Conservation (phyloP, 108 stramenopile species). For the Chaetoceros muelleri region DNA sequence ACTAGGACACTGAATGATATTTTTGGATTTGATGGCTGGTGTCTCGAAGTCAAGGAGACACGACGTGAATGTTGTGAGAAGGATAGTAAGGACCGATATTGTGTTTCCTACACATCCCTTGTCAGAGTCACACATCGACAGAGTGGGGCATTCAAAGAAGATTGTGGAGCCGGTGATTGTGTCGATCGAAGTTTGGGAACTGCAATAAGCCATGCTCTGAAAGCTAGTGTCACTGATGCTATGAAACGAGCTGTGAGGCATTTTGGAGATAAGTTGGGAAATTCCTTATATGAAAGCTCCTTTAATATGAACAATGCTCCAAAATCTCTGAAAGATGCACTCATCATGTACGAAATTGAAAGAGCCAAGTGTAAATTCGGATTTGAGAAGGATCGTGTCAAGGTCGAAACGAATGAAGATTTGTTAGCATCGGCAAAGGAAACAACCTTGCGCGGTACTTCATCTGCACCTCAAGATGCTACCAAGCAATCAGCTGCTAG, state of each 20-base stretch:
- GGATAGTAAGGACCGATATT: conserved; percentile 32
- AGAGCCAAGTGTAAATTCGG: conserved; percentile 53
- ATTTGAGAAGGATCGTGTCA: conserved; percentile 28
- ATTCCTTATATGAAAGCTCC: conserved; percentile 50
- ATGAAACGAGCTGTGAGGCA: conserved; percentile 77
- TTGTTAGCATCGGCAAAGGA: no score
- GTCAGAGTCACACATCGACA: conserved; percentile 56
- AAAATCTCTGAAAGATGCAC: conserved; percentile 42
- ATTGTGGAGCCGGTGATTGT: conserved; percentile 70
- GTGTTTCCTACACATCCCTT: conserved; percentile 52
- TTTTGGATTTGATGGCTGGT: conserved; percentile 82
- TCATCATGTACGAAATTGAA: conserved; percentile 59
- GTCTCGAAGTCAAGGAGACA: conserved; percentile 43
- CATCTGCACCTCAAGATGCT: no score
- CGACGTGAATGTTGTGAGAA: conserved; percentile 32
- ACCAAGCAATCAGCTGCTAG: no score
- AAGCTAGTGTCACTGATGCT: conserved; percentile 73
- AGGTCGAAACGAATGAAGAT: no score
- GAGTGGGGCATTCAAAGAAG: conserved; percentile 58
- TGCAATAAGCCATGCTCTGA: conserved; percentile 62
- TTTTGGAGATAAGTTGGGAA: conserved; percentile 72
- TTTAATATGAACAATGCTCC: conserved; percentile 69
- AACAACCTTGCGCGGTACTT: no score
- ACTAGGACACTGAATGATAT: conserved; percentile 72
- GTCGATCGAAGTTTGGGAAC: conserved; percentile 53